Base-by-base conservation (phyloP, 345 rosid species). In the Schrenkiella parvula region DNA sequence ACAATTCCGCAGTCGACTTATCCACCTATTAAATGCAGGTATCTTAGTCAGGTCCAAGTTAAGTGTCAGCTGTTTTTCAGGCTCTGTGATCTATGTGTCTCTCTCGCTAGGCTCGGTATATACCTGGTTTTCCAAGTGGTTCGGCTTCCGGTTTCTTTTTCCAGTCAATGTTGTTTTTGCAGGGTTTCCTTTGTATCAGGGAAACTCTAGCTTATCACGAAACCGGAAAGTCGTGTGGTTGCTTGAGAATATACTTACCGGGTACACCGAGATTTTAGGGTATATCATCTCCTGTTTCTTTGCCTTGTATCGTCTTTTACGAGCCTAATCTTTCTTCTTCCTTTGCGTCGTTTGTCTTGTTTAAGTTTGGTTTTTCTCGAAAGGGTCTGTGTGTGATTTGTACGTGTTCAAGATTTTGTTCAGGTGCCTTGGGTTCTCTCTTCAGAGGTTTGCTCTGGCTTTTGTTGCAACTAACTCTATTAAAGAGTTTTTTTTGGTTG, bases 81-180 rank as follows among this genome's bases (percentile, higher is more conserved):
- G 75, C 66, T 66, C 32, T 74, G 66, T 56, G 68, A 53, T 62
- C 53, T 51, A 52, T 8, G 68, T 23, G 19, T 48, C 55, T 53
- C 55, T 64, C 38, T 67, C 21, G 44, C 62, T 66, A 38, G 17
- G 78, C 73, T 67, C 31, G 25, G 54, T 48, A 8, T 61, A 9
- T 15, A 52, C 79, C 52, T 17, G 77, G 85, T 75, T 65, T 75
- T 41, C 79, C 73, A 66, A 74, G 78, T 37, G 21, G 56, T 53
- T 68, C 19, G 34, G 52, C 76, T 64, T 77, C 70, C 32, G 79
- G 85, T 74, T 66, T 79, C 64, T 68, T 88, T 92, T 89, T 86
- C 87, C 85, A 74, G 84, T 84, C 79, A 80, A 60, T 58, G 18
- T 23, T 28, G 86, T 78, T 88, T 91, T 86, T 66, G 79, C 88